Conservation (phyloP, 2,329 filamentous ascomycete species). For the Diaporthe humulicola region DNA sequence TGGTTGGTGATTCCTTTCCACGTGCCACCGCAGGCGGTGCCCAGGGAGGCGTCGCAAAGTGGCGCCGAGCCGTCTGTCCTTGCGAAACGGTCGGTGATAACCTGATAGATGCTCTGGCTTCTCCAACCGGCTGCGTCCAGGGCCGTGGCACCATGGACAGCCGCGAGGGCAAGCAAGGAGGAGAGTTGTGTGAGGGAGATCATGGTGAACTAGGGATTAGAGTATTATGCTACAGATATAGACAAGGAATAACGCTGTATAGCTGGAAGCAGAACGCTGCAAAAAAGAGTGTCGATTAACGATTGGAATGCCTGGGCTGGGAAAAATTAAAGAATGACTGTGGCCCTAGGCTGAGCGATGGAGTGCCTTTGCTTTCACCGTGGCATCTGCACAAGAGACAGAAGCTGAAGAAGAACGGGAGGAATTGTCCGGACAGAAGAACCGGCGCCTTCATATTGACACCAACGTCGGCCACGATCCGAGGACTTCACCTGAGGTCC, state of each 20-base stretch:
- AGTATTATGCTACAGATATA: slow-evolving; percentile 4
- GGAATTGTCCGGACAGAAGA: background rate
- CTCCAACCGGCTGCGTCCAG: slow-evolving; percentile 47
- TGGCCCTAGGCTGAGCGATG: slow-evolving; percentile 19
- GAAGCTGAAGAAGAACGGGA: background rate
- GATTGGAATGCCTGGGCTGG: slow-evolving; percentile 4
- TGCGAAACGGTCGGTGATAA: slow-evolving; percentile 58
- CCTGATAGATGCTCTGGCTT: slow-evolving; percentile 57
- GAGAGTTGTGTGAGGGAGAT: background rate
- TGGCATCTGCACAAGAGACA: slow-evolving; percentile 17
- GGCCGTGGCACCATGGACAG: slow-evolving; percentile 24
- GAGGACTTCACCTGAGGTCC: slow-evolving; percentile 23
- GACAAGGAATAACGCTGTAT: slow-evolving; percentile 9
- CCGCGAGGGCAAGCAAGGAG: slow-evolving; percentile 19
- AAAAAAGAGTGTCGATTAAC: slow-evolving; percentile 26
- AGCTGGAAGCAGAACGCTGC: background rate
- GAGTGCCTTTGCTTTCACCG: slow-evolving; percentile 25
- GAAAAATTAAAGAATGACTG: slow-evolving; percentile 23
- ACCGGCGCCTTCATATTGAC: slow-evolving; percentile 18
- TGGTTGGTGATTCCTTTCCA: slow-evolving; percentile 60
- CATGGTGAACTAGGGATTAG: slow-evolving; percentile 18
- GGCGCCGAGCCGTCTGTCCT: slow-evolving; percentile 51
- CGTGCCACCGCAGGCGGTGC: slow-evolving; percentile 62
- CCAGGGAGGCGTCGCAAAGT: slow-evolving; percentile 46
- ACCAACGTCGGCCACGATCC: slow-evolving; percentile 21